Base-by-base conservation (phyloP, 192 early-diverging fungal species). In the Pilaira anomala region DNA sequence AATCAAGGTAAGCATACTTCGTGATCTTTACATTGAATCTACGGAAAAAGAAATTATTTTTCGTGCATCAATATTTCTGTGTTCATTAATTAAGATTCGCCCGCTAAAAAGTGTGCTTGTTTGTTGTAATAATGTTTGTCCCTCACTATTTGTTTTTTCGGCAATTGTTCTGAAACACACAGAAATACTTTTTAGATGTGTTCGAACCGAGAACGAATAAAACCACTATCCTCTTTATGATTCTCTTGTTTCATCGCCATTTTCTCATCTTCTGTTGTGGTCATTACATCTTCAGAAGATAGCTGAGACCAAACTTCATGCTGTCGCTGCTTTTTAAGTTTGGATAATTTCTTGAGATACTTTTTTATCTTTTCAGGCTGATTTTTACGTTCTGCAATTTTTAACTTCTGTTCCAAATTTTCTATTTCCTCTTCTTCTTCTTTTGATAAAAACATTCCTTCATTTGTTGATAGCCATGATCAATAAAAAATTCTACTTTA, bases 401-500 rank as follows among this genome's bases (percentile, higher is more conserved):
- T 98, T 52, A 96, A 78, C 70, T 97, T 98, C 63, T 97, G 96
- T 76, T 98, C 93, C 62, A 97, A 71, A 62, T 85, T 80, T 80
- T 98, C 96, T 44, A 98, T 93, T 72, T 95, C 87, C 71, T 98
- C 95, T 81, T 96, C 92, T 60, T 87, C 84, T 30, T 91, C 90
- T 61, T 87, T 64, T 48, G 72, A 62, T 67, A 19, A 73, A 83
- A 26, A 78, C 75, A 41, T 76, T 71, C 18, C 77, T 81, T 46
- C 1, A 7, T 21, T 30, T 1, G n/a, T 30, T 9, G 28, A 30
- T 36, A 36, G 11, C 33, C 33, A 36, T 86, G 81, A 11, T 84
- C 79, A 45, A 85, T 68, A 0, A 84, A 65, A 77, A 91, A 92
- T 18, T 74, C 75, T 25, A 91, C 67, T 24, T 84, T 76, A 19